Evolutionary conservation across 139 green algal species (phyloP).

Genomic region (Closterium sp.): DNA sequence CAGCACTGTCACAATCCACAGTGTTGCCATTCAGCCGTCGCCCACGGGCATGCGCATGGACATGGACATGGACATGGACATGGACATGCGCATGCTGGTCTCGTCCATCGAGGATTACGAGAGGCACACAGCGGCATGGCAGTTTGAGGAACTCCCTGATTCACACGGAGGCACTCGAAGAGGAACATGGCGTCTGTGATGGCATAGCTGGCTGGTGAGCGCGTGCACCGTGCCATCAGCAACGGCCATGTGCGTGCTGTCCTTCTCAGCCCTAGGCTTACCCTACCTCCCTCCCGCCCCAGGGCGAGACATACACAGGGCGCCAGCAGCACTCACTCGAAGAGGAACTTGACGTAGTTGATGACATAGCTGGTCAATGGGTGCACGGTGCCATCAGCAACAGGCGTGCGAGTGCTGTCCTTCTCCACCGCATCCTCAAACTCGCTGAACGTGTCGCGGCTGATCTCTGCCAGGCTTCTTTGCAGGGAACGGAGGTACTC

Average conservation of each 20-base stretch:
- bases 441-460: slow-evolving; percentile 41
- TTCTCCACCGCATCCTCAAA: slow-evolving; percentile 52
- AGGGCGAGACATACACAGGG: not conserved
- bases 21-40: too few relatives aligned
- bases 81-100: not conserved
- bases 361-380: slow-evolving; percentile 51
- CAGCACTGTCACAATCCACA: too few relatives aligned
- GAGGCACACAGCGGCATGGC: not conserved
- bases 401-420: slow-evolving; percentile 16
- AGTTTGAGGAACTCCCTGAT: not conserved
- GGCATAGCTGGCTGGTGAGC: slow-evolving; percentile 33
- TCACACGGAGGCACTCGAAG: slow-evolving; percentile 24
- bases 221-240: slow-evolving; percentile 43
- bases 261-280: not conserved
- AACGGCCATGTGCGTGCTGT: not conserved
- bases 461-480: slow-evolving; percentile 12
- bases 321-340: slow-evolving; percentile 24
- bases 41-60: too few relatives aligned
- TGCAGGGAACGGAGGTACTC: not conserved
- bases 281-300: not conserved
- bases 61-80: not conserved
- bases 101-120: not conserved
- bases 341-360: slow-evolving; percentile 56
- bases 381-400: slow-evolving; percentile 50
- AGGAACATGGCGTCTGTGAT: slow-evolving; percentile 50